phyloP scores from a whole-genome alignment of 495 filamentous ascomycete species.

The Cladorrhinum samala region DNA sequence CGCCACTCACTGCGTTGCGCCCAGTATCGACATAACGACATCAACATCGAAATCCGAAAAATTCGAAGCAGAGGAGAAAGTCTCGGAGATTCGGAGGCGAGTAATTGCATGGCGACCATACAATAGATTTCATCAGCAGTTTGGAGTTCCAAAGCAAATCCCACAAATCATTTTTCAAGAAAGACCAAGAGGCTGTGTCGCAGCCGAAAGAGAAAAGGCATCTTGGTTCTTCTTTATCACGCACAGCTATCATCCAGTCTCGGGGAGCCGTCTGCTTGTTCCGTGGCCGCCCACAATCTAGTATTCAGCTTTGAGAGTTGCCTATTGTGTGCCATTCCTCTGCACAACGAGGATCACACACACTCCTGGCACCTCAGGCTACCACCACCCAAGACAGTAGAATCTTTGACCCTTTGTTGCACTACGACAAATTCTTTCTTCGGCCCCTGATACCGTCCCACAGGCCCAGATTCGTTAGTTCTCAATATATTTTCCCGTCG shows the following conservation, averaged over 20 bases:
- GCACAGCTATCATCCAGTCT: background rate
- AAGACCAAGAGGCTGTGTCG: too few species aligned
- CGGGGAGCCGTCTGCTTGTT: too few species aligned
- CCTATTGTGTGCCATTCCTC: background rate
- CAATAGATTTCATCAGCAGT: conserved; percentile 1
- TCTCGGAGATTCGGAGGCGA: background rate
- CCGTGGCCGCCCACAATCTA: too few species aligned
- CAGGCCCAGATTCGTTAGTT: too few species aligned
- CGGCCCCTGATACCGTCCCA: too few species aligned
- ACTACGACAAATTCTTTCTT: too few species aligned
- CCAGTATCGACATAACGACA: background rate
- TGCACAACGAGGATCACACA: too few species aligned
- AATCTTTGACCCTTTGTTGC: background rate
- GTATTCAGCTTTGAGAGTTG: background rate
- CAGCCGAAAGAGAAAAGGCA: too few species aligned
- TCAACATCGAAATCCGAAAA: background rate
- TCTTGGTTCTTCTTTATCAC: background rate
- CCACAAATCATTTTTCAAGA: too few species aligned
- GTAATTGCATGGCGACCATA: background rate
- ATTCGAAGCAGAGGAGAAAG: background rate
- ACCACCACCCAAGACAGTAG: background rate
- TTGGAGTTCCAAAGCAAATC: background rate
- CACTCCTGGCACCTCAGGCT: background rate
- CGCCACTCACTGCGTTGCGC: background rate
- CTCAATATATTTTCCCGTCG: background rate